Percentiles rank a stretch among this genome's conserved stretches.
phyloP scores from a whole-genome alignment of 345 rosid species.

The Reutealis trisperma region DNA sequence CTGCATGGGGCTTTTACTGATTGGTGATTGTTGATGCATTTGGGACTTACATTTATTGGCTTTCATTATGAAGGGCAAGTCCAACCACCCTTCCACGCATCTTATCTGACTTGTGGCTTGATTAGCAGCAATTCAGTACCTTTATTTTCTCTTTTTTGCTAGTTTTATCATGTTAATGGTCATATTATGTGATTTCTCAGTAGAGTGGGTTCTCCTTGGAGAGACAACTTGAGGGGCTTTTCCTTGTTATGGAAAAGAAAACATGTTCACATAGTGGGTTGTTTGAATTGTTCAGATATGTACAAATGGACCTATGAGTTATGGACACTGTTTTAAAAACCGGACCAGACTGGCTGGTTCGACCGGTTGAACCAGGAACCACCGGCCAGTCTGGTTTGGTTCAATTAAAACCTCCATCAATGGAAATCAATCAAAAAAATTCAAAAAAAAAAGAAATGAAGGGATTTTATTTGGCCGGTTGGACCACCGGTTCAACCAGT shows the following conservation, averaged over 20 bases:
- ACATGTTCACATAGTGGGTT: neutral
- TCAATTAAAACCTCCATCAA: too few species aligned
- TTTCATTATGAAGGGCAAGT: neutral
- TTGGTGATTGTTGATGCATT: neutral
- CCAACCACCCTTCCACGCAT: neutral
- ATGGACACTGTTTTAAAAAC: too few species aligned
- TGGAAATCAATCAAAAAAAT: too few species aligned
- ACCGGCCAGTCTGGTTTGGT: too few species aligned
- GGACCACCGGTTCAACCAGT: too few species aligned
- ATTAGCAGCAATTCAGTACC: neutral
- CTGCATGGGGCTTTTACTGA: neutral
- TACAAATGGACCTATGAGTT: too few species aligned
- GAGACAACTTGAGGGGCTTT: neutral
- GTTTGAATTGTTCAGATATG: neutral
- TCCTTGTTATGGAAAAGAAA: neutral
- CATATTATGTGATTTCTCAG: neutral
- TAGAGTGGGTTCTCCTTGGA: neutral
- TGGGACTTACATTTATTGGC: neutral
- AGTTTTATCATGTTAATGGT: neutral
- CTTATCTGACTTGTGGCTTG: neutral
- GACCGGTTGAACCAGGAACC: too few species aligned
- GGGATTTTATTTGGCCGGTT: too few species aligned
- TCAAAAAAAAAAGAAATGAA: too few species aligned
- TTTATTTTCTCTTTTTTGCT: neutral
- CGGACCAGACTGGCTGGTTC: too few species aligned